A percentile compares a stretch with the other conserved stretches of the same genome.
These are phyloP conservation scores for Aspergillus unguis DNA, from an alignment of 2,329 filamentous ascomycete genomes.

Conservation along the genomic window DNA sequence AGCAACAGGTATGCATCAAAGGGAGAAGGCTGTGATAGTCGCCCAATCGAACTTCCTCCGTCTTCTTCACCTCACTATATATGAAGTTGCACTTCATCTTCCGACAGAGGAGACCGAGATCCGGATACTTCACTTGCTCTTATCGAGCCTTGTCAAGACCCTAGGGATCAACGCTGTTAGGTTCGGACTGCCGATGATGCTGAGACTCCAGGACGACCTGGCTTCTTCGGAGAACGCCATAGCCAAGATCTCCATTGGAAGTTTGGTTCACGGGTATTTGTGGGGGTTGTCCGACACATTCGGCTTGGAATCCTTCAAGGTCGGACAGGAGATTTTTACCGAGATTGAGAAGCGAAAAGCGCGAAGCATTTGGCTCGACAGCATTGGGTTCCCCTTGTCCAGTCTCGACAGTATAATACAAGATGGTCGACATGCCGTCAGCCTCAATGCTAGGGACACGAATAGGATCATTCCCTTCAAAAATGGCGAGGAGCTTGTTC, in stretches of 20 bases:
- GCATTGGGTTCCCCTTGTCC: constrained; percentile 67
- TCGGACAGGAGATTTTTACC: constrained; percentile 68
- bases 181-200: constrained; percentile 81
- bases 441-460: constrained; percentile 43
- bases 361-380: constrained; percentile 75
- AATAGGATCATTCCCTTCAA: constrained; percentile 65
- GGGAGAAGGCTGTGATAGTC: constrained; percentile 56
- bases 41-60: constrained; percentile 70
- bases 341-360: constrained; percentile 73
- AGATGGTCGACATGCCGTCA: constrained; percentile 33
- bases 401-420: constrained; percentile 60
- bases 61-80: constrained; percentile 80
- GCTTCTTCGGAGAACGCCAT: constrained; percentile 42
- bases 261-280: constrained; percentile 84
- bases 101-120: constrained; percentile 71
- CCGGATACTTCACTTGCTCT: constrained; percentile 70
- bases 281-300: constrained; percentile 76
- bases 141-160: constrained; percentile 68
- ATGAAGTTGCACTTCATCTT: constrained; percentile 77
- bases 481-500: constrained; percentile 66
- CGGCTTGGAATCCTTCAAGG: constrained; percentile 65
- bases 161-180: constrained; percentile 79
- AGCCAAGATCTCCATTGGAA: constrained; percentile 75
- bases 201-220: constrained; percentile 82
- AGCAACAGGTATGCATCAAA: constrained; percentile 57